Evolutionary conservation across 2,329 filamentous ascomycete species (phyloP).

Genomic region (Pyrenophora teres): DNA sequence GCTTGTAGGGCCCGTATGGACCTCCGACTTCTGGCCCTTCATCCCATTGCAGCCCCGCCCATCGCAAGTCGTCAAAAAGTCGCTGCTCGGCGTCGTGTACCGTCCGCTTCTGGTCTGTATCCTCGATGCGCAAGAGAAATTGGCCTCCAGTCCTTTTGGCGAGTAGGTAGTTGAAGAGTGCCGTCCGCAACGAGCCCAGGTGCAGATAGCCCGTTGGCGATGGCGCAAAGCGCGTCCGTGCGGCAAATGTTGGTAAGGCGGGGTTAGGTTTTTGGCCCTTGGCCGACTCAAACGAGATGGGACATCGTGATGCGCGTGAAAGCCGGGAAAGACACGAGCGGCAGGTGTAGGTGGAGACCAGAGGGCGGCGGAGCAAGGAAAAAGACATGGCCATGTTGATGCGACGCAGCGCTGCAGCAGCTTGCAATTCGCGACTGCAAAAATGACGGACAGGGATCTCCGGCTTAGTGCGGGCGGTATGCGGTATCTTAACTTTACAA

Average conservation of each 20-base stretch:
- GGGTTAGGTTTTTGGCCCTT: slow-evolving; percentile 16
- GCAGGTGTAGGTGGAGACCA: slow-evolving; percentile 34
- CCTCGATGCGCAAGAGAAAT: slow-evolving; percentile 89
- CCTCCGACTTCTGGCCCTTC: slow-evolving; percentile 87
- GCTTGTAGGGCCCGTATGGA: slow-evolving; percentile 83
- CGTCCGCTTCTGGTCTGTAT: slow-evolving; percentile 89
- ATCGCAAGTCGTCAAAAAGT: slow-evolving; percentile 78
- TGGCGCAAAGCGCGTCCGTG: slow-evolving; percentile 85
- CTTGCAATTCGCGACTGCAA: slow-evolving; percentile 4
- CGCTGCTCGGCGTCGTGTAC: slow-evolving; percentile 78
- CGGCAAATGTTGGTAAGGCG: slow-evolving; percentile 36
- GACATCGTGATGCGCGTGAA: slow-evolving; percentile 20
- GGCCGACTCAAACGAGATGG: slow-evolving; percentile 19
- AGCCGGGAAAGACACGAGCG: slow-evolving; percentile 34
- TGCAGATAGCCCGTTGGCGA: slow-evolving; percentile 95
- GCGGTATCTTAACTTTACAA: slow-evolving; percentile 8
- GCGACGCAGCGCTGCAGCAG: neutral
- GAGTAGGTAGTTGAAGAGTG: slow-evolving; percentile 93
- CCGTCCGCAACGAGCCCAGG: slow-evolving; percentile 87
- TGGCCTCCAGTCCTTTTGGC: slow-evolving; percentile 85
- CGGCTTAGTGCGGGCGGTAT: slow-evolving; percentile 9
- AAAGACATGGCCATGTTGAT: slow-evolving; percentile 28
- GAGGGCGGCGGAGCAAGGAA: slow-evolving; percentile 25
- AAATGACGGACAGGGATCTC: slow-evolving; percentile 13
- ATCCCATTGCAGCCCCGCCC: slow-evolving; percentile 91